Conservation (phyloP, 768 basidiomycete species). For the Phlebiopsis flavidoalba region DNA sequence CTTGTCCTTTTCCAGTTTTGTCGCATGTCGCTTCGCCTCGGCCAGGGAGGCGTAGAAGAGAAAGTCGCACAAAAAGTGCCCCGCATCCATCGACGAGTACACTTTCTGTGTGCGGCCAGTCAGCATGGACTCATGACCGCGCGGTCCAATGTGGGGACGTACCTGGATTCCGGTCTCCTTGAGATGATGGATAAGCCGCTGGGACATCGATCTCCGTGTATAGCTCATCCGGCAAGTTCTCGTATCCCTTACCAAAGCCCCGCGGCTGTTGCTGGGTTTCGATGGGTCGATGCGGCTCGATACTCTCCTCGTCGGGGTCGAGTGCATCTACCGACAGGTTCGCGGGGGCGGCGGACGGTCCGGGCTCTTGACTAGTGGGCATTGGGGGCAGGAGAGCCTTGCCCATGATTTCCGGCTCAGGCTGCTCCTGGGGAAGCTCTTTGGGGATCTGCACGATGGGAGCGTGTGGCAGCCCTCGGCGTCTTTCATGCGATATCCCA, state of each 20-base stretch:
- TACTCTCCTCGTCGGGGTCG: background rate
- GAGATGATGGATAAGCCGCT: slow-evolving; percentile 49
- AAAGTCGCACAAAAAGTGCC: slow-evolving; percentile 74
- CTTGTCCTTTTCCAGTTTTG: slow-evolving; percentile 22
- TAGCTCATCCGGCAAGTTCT: slow-evolving; percentile 50
- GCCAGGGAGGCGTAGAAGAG: slow-evolving; percentile 74
- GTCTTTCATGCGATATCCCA: slow-evolving; percentile 69
- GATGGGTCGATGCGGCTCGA: background rate
- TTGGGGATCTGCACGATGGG: slow-evolving; percentile 32
- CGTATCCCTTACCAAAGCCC: slow-evolving; percentile 39
- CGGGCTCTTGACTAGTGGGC: background rate
- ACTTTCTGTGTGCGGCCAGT: slow-evolving; percentile 42
- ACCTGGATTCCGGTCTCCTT: slow-evolving; percentile 48
- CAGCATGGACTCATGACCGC: slow-evolving; percentile 2
- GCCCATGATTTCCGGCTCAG: slow-evolving; percentile 24
- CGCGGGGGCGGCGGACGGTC: background rate
- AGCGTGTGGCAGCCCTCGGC: slow-evolving; percentile 50
- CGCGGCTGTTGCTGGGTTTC: slow-evolving; percentile 18
- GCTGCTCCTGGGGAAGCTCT: slow-evolving; percentile 35
- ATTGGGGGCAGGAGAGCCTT: background rate
- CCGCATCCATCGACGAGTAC: slow-evolving; percentile 70
- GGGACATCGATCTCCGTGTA: slow-evolving; percentile 57
- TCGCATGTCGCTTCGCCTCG: slow-evolving; percentile 45
- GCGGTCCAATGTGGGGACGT: slow-evolving; percentile 10
- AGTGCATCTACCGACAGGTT: slow-evolving; percentile 8